Percentiles rank a stretch among this genome's conserved stretches.
phyloP scores from a whole-genome alignment of 768 basidiomycete genomes.

The Phaeotremella skinneri region DNA sequence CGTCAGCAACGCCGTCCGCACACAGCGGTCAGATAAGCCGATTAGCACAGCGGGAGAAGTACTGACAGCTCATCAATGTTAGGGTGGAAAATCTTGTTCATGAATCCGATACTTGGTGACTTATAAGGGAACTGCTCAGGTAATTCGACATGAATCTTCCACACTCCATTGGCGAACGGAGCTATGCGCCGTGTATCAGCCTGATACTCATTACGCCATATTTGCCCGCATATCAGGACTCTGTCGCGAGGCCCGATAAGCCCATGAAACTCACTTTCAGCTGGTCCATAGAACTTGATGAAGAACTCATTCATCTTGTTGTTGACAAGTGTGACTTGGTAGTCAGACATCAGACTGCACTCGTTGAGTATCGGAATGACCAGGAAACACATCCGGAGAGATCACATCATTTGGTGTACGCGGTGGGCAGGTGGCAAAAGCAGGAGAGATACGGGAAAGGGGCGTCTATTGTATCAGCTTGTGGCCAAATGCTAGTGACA shows the following conservation, averaged over 20 bases:
- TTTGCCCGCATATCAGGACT: background rate
- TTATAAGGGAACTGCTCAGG: constrained; percentile 99
- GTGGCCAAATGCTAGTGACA: too few species aligned
- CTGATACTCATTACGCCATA: background rate
- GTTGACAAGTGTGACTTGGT: constrained; percentile 94
- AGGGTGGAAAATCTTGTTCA: constrained; percentile 99
- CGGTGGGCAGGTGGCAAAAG: constrained; percentile 9
- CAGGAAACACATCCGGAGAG: background rate
- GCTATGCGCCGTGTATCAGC: constrained; percentile 57
- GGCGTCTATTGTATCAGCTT: too few species aligned
- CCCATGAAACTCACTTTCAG: constrained; percentile 69
- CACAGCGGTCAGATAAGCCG: background rate
- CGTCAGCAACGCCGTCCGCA: too few species aligned
- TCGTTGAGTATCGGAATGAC: background rate
- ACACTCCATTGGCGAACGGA: constrained; percentile 94
- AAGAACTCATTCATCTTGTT: constrained; percentile 99
- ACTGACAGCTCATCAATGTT: constrained; percentile 97
- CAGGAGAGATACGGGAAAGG: background rate
- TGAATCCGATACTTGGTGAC: constrained; percentile 97
- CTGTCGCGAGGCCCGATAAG: background rate
- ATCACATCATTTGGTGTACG: background rate
- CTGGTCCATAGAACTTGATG: constrained; percentile 89
- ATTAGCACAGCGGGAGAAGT: background rate
- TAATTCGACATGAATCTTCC: constrained; percentile 99
- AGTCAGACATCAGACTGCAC: constrained; percentile 91